A percentile compares a stretch with the other conserved stretches of the same genome.
phyloP scores from a whole-genome alignment of 768 basidiomycete genomes.

The Leccinum broughii region DNA sequence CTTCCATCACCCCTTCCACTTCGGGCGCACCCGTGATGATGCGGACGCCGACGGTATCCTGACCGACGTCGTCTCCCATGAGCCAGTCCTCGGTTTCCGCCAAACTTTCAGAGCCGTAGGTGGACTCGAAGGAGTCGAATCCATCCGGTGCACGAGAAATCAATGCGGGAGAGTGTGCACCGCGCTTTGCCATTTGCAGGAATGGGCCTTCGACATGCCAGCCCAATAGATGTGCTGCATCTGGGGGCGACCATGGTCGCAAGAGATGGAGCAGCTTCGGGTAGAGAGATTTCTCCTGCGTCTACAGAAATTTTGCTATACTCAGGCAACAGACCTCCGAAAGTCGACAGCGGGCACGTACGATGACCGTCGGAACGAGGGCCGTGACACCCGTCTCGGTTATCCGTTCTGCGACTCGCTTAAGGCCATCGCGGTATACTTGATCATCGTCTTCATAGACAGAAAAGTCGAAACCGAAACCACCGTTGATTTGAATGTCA shows the following conservation, averaged over 20 bases:
- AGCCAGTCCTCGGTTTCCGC: constrained; percentile 67
- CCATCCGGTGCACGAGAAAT: constrained; percentile 64
- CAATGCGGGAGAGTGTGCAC: constrained; percentile 74
- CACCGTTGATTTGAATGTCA: constrained; percentile 90
- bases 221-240: constrained; percentile 74
- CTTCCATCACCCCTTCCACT: constrained; percentile 75
- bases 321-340: background rate
- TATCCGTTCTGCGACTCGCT: constrained; percentile 70
- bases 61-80: constrained; percentile 38
- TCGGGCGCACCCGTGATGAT: constrained; percentile 89
- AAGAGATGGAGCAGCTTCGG: constrained; percentile 69
- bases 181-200: constrained; percentile 77
- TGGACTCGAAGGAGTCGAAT: constrained; percentile 65
- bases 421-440: constrained; percentile 65
- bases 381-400: constrained; percentile 88
- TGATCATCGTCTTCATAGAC: constrained; percentile 73
- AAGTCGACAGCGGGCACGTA: constrained; percentile 34
- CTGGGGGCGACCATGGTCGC: constrained; percentile 61
- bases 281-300: constrained; percentile 75
- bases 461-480: constrained; percentile 86
- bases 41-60: constrained; percentile 55
- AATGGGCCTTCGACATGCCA: constrained; percentile 95
- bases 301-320: constrained; percentile 41
- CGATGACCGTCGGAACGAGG: constrained; percentile 69
- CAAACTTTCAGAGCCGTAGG: constrained; percentile 71